phyloP scores from a whole-genome alignment of 345 rosid species.

The Stellera chamaejasme region DNA sequence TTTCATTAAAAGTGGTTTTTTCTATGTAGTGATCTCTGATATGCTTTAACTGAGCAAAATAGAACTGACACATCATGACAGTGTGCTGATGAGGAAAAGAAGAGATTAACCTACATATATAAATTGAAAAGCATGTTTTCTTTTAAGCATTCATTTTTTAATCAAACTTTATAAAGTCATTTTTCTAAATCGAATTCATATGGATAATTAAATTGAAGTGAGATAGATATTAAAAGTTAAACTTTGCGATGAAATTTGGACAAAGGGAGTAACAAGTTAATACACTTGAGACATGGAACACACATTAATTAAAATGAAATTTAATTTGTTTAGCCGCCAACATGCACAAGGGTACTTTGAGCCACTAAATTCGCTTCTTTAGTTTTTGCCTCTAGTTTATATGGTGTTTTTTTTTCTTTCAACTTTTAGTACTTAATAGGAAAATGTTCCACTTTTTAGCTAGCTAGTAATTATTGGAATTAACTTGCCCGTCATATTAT shows the following conservation, averaged over 20 bases:
- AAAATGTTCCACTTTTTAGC: neutral
- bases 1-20: no score
- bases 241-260: neutral
- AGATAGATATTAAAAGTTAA: neutral
- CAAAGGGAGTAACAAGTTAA: neutral
- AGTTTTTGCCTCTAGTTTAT: neutral
- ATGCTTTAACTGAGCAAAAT: no score
- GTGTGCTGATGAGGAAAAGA: no score
- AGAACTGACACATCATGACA: no score
- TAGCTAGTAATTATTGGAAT: neutral
- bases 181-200: no score
- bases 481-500: neutral
- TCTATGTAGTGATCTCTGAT: no score
- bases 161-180: no score
- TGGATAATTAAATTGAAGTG: no score
- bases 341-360: neutral
- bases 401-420: neutral
- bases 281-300: conserved; percentile 1
- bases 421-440: neutral
- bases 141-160: no score
- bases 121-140: no score
- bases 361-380: neutral
- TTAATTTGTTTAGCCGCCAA: neutral
- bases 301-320: neutral
- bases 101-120: no score